Evolutionary conservation across 352 stramenopile species (phyloP).

Genomic region (Pelagophyceae sp.): DNA sequence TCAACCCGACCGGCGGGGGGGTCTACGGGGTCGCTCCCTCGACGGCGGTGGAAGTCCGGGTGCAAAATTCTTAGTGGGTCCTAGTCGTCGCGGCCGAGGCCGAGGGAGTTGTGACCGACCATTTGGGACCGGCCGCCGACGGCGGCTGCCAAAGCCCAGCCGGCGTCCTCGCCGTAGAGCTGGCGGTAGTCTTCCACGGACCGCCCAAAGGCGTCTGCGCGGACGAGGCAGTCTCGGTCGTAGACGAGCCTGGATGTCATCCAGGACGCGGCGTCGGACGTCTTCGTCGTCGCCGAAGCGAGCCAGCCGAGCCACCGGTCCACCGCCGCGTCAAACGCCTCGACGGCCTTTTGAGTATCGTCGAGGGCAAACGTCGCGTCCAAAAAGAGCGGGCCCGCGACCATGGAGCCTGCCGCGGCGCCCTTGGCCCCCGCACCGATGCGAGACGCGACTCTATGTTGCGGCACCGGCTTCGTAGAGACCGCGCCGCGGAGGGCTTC

Average conservation of each 20-base stretch:
- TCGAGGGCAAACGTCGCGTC: neutral
- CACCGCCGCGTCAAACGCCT: neutral
- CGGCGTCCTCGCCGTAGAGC: neutral
- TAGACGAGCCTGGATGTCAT: neutral
- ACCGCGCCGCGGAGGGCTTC: neutral
- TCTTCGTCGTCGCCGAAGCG: too few relatives aligned
- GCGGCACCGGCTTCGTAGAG: neutral
- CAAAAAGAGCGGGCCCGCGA: neutral
- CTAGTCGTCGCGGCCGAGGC: too few relatives aligned
- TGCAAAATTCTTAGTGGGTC: too few relatives aligned
- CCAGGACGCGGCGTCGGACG: neutral
- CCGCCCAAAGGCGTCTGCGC: neutral
- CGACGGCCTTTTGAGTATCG: neutral
- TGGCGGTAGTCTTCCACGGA: neutral
- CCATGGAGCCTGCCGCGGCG: too few relatives aligned
- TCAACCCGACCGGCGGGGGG: too few relatives aligned
- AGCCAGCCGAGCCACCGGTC: neutral
- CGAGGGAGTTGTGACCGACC: constrained; percentile 8
- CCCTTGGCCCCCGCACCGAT: too few relatives aligned
- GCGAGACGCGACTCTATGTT: too few relatives aligned
- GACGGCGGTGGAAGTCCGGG: too few relatives aligned
- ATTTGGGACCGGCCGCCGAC: neutral
- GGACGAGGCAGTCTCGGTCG: neutral
- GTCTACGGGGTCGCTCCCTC: too few relatives aligned
- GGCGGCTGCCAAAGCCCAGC: neutral